Percentiles rank a stretch among this genome's conserved stretches.
Conservation (phyloP, 495 filamentous ascomycete species). For the Clohesyomyces aquaticus region DNA sequence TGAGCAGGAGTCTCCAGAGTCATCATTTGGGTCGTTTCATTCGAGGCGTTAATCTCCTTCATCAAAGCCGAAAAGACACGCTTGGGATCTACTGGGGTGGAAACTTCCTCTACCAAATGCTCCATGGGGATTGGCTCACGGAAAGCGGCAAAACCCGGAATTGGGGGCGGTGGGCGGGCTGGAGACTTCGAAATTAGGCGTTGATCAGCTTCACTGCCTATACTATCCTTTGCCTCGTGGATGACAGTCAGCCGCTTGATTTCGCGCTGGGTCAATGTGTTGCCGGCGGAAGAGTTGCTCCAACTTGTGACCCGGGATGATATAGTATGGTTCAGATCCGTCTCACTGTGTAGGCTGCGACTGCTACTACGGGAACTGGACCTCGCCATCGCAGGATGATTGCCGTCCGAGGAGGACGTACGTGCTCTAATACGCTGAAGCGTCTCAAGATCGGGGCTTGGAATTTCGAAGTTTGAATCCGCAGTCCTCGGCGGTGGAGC, state of each 20-base stretch:
- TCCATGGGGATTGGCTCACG: conserved; percentile 33
- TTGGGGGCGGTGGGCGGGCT: conserved; percentile 53
- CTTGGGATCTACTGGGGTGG: conserved; percentile 28
- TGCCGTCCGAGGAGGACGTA: conserved; percentile 20
- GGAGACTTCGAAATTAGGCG: conserved; percentile 40
- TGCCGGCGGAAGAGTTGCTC: conserved; percentile 30
- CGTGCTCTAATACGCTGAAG: conserved; percentile 19
- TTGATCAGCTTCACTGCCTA: conserved; percentile 18
- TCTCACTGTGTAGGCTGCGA: conserved; percentile 29
- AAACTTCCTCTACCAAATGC: conserved; percentile 9
- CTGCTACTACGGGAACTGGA: conserved; percentile 15
- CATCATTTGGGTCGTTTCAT: neutral
- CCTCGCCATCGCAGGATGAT: conserved; percentile 1
- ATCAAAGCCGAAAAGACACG: conserved; percentile 39
- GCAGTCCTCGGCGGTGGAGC: neutral
- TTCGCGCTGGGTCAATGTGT: conserved; percentile 24
- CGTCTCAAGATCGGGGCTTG: conserved; percentile 22
- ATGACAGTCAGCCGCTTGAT: conserved; percentile 39
- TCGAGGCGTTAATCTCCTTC: conserved; percentile 30
- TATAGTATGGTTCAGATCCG: conserved; percentile 5
- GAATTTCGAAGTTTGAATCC: conserved; percentile 14
- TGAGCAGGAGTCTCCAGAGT: neutral
- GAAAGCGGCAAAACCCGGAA: conserved; percentile 50
- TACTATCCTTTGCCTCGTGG: conserved; percentile 40
- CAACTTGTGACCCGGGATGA: conserved; percentile 36